Percentiles rank a stretch among this genome's conserved stretches.
These are phyloP conservation scores for Lactarius tabidus DNA, from an alignment of 768 basidiomycete genomes.

Conservation along the genomic window DNA sequence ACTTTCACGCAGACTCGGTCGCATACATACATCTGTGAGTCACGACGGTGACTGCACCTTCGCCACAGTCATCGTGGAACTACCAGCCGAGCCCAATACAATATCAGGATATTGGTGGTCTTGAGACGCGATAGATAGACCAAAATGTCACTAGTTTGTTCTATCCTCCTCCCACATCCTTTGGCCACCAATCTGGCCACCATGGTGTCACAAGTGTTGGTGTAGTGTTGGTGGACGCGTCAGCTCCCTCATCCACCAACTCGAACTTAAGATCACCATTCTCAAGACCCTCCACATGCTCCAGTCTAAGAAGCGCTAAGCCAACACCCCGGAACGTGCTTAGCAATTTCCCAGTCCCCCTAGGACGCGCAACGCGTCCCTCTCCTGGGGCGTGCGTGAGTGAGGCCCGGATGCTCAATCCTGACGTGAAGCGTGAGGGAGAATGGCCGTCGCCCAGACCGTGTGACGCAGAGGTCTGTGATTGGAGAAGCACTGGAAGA, in stretches of 20 bases:
- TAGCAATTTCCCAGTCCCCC: constrained; percentile 74
- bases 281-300: constrained; percentile 58
- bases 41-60: constrained; percentile 80
- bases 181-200: constrained; percentile 57
- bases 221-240: constrained; percentile 31
- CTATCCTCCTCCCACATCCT: constrained; percentile 1
- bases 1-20: constrained; percentile 30
- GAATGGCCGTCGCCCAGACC: neutral
- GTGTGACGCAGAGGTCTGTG: constrained; percentile 16
- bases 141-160: neutral
- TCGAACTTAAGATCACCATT: constrained; percentile 45
- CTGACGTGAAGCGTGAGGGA: constrained; percentile 11
- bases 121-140: neutral
- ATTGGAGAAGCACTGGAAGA: constrained; percentile 65
- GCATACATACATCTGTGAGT: constrained; percentile 67
- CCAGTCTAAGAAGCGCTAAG: constrained; percentile 74
- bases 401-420: constrained; percentile 33
- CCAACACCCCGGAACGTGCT: constrained; percentile 57
- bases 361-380: constrained; percentile 48
- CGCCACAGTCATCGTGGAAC: constrained; percentile 62
- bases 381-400: constrained; percentile 28
- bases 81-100: neutral
- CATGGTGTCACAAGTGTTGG: constrained; percentile 45
- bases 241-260: constrained; percentile 26
- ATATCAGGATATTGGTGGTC: neutral